Base-by-base conservation (phyloP, 2,329 filamentous ascomycete species). In the Aspergillus fructus region DNA sequence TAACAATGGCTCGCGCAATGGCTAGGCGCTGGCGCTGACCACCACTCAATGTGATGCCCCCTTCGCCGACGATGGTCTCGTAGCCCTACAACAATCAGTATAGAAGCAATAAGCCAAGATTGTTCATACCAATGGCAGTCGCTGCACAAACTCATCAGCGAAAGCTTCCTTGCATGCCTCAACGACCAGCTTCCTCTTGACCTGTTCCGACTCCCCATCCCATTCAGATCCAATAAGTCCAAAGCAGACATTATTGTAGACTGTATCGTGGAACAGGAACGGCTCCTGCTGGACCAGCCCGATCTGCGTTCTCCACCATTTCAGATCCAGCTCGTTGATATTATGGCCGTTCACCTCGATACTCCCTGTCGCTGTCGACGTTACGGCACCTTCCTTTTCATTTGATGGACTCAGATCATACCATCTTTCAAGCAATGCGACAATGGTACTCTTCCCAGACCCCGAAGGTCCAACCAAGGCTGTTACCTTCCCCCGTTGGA, bases 21-120 rank as follows among this genome's bases (percentile, higher is more conserved):
- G 93, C 92, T 68, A 97, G 94, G 65, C 94, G 90, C 76, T 97
- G 94, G 74, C 96, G 96, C 76, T 99, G 94, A 30, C 94, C 94
- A 71, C 94, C 94, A 54, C 91, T 96, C 6, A 99, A 81, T 52
- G 96, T 78, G 71, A 96, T 96, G 9, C 94, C 94, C 61, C 93
- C 88, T 74, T 97, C 92, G 55, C 94, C 94, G 15, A 97, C 93
- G 63, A 96, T 87, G 0, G 94, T 97, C 63, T 96, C 85, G 67
- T 97, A 97, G 2, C 90, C 89, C 64, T 97, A 89, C 0, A 19
- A 12, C 5, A 13, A 8, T 53, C 27, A 46, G 30, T 19, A 12
- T 24, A 15, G 6, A 5, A 5, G 39, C 4, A 15, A 11, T 3
- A 13, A 13, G n/a, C n/a, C n/a, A n/a, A n/a, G n/a, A n/a, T n/a